These are phyloP conservation scores for Chytriomyces sp. DNA, from an alignment of 192 early-diverging fungal species.

Conservation along the genomic window DNA sequence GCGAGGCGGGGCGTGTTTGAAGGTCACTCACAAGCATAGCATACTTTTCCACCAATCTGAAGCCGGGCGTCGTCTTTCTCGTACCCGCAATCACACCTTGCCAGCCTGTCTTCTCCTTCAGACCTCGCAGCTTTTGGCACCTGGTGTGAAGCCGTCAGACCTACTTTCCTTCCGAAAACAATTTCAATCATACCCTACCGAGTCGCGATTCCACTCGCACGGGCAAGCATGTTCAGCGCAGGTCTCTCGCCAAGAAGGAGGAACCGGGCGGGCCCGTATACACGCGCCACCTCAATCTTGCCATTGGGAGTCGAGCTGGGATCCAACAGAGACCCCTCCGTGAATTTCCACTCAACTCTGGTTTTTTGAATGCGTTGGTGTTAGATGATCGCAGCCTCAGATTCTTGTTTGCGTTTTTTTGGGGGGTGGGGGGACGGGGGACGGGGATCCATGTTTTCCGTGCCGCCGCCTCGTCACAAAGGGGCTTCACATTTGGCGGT, in stretches of 20 bases:
- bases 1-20: not conserved
- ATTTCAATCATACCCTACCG: conserved; percentile 45
- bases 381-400: too few species aligned
- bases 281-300: conserved; percentile 68
- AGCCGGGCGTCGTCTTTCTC: conserved; percentile 97
- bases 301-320: conserved; percentile 55
- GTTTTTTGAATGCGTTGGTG: not conserved
- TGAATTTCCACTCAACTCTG: conserved; percentile 82
- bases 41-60: conserved; percentile 97
- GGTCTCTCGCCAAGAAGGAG: conserved; percentile 91
- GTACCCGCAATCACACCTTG: conserved; percentile 91
- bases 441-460: too few species aligned
- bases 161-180: not conserved
- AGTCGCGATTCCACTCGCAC: conserved; percentile 92
- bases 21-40: conserved; percentile 67
- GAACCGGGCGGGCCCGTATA: conserved; percentile 78
- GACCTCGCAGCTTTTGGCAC: conserved; percentile 51
- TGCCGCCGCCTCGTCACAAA: too few species aligned
- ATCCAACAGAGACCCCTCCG: conserved; percentile 80
- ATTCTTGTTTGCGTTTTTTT: too few species aligned
- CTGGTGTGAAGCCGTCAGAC: conserved; percentile 32
- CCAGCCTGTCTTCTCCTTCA: conserved; percentile 76
- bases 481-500: too few species aligned
- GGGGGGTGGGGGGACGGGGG: too few species aligned
- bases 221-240: conserved; percentile 91